Conservation (phyloP, 179 eudicot species). For the Camellia oleifera region DNA sequence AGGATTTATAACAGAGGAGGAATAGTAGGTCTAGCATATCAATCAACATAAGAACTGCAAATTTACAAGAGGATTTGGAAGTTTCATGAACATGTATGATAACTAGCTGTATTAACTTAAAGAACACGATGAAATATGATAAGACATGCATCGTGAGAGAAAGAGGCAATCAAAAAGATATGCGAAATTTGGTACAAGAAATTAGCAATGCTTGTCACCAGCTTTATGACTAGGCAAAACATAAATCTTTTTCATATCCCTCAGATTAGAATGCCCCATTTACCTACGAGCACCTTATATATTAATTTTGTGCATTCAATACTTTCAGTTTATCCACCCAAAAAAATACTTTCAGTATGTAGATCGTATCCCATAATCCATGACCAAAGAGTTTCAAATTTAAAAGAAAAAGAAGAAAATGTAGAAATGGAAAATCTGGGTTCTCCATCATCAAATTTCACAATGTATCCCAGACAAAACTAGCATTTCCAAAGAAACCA, state of each 20-base stretch:
- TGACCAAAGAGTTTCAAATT: background rate
- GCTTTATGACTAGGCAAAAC: background rate
- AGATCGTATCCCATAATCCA: background rate
- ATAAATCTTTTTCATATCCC: background rate
- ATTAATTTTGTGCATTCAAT: background rate
- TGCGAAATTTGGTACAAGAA: background rate
- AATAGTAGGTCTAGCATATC: background rate
- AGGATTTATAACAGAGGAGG: background rate
- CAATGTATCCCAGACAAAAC: conserved; percentile 4
- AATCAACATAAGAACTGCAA: background rate
- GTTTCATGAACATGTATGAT: background rate
- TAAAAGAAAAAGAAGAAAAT: background rate
- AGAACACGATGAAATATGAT: background rate
- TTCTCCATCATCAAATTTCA: background rate
- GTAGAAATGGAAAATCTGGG: background rate
- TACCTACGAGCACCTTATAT: background rate
- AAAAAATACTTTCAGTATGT: background rate
- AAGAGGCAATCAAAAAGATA: background rate
- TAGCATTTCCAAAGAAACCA: background rate
- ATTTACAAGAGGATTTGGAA: background rate
- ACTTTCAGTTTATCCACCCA: no score
- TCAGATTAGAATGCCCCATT: background rate
- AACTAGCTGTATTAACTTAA: background rate
- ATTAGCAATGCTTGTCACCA: conserved; percentile 2
- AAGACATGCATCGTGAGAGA: background rate